Percentiles rank a stretch among this genome's conserved stretches.
Conservation (phyloP, 192 early-diverging fungal species). For the Coemansia sp. region DNA sequence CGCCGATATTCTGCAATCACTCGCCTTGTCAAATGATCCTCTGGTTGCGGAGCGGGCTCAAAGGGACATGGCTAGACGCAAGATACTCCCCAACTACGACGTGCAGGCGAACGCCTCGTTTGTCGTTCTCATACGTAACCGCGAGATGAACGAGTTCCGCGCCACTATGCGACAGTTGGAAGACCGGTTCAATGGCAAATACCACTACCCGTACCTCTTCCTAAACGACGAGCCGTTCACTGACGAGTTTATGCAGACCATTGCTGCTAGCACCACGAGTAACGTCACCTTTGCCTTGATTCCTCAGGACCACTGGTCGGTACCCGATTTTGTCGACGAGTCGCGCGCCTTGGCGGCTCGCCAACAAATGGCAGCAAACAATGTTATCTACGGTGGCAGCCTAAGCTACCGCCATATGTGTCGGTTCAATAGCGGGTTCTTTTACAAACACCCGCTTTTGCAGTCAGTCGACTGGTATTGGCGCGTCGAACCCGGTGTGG, state of each 20-base stretch:
- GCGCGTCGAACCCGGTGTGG: constrained; percentile 84
- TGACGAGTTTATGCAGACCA: constrained; percentile 53
- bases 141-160: constrained; percentile 56
- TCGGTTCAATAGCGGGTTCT: constrained; percentile 60
- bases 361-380: constrained; percentile 60
- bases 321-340: constrained; percentile 56
- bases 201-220: constrained; percentile 74
- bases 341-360: constrained; percentile 34
- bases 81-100: constrained; percentile 13
- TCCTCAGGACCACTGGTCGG: constrained; percentile 56
- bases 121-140: constrained; percentile 62
- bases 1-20: constrained; percentile 22
- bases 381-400: constrained; percentile 72
- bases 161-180: constrained; percentile 61
- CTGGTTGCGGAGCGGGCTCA: not conserved
- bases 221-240: constrained; percentile 69
- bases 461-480: constrained; percentile 81
- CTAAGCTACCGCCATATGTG: constrained; percentile 91
- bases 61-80: constrained; percentile 17
- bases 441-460: constrained; percentile 70
- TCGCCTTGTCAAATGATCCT: not conserved
- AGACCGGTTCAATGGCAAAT: constrained; percentile 64
- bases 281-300: constrained; percentile 61
- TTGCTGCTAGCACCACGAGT: constrained; percentile 52
- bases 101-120: constrained; percentile 39